These are phyloP conservation scores for Zalerion maritima DNA, from an alignment of 495 filamentous ascomycete species.

Conservation along the genomic window DNA sequence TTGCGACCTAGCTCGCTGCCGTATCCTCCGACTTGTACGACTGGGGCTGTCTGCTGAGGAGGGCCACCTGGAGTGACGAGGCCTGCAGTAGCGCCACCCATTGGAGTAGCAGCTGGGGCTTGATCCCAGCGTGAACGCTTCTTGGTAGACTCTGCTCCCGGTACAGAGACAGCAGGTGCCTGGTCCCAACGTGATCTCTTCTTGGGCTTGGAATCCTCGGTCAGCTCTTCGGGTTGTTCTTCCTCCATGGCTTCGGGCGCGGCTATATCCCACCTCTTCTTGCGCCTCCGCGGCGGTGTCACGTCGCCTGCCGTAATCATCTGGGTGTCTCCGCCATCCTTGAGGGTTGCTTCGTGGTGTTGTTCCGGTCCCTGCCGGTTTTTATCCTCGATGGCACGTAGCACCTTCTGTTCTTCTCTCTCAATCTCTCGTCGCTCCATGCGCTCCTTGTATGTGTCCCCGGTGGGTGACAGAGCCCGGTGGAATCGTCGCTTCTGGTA, in stretches of 20 bases:
- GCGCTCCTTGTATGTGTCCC: conserved; percentile 67
- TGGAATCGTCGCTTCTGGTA: conserved; percentile 93
- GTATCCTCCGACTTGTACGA: too few relatives aligned
- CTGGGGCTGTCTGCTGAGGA: conserved; percentile 38
- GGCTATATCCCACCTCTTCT: conserved; percentile 84
- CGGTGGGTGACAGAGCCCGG: conserved; percentile 72
- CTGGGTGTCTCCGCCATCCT: conserved; percentile 51
- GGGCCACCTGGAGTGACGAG: conserved; percentile 57
- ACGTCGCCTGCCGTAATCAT: conserved; percentile 51
- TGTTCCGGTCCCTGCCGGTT: too few relatives aligned
- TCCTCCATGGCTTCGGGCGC: conserved; percentile 32
- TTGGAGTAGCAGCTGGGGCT: conserved; percentile 70
- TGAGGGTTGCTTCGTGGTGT: conserved; percentile 53
- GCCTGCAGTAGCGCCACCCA: conserved; percentile 64
- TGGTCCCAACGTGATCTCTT: conserved; percentile 84
- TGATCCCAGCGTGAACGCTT: conserved; percentile 81
- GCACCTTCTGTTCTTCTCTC: conserved; percentile 83
- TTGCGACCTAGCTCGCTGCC: conserved; percentile 68
- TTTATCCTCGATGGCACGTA: conserved; percentile 65
- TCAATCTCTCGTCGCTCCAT: conserved; percentile 89
- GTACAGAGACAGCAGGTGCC: conserved; percentile 48
- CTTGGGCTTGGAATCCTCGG: conserved; percentile 47
- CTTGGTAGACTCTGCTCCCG: conserved; percentile 44
- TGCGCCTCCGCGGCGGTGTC: conserved; percentile 58
- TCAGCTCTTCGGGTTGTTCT: conserved; percentile 29